Conservation (phyloP, 139 green algal genomes). For the Spirogloea muscicola region DNA sequence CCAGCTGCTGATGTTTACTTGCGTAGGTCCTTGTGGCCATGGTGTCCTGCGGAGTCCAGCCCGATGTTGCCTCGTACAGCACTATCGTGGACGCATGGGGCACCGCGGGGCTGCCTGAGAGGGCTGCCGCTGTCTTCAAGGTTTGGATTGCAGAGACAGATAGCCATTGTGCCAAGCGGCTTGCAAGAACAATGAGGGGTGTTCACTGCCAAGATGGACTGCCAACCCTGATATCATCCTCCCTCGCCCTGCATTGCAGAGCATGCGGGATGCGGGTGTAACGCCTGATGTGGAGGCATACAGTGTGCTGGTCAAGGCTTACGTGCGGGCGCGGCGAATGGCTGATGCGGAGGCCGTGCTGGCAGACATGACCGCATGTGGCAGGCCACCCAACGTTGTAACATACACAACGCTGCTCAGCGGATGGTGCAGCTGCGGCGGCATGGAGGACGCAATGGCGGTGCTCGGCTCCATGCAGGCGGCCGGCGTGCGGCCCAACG, state of each 20-base stretch:
- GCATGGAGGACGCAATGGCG: conserved; percentile 7
- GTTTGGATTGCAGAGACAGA: too few species aligned
- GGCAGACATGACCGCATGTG: not conserved
- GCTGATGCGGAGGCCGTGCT: conserved; percentile 6
- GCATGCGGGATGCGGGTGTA: not conserved
- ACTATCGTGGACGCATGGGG: conserved; percentile 20
- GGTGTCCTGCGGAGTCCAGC: not conserved
- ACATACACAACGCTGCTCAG: conserved; percentile 28
- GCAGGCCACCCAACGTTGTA: not conserved
- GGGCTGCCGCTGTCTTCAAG: conserved; percentile 7
- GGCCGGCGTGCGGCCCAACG: conserved; percentile 12
- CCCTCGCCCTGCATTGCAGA: too few species aligned
- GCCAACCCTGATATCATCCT: too few species aligned
- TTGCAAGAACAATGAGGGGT: too few species aligned
- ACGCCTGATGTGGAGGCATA: conserved; percentile 20
- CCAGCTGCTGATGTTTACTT: too few species aligned
- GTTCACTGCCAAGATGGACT: too few species aligned
- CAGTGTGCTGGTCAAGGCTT: conserved; percentile 22
- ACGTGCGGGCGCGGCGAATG: not conserved
- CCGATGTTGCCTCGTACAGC: conserved; percentile 13
- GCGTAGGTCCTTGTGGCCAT: conserved; percentile 25
- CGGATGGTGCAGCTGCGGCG: conserved; percentile 12
- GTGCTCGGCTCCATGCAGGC: conserved; percentile 7
- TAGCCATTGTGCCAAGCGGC: too few species aligned
- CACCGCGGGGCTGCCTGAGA: not conserved